phyloP scores from a whole-genome alignment of 2,329 filamentous ascomycete genomes.

The Mollisia scopiformis region DNA sequence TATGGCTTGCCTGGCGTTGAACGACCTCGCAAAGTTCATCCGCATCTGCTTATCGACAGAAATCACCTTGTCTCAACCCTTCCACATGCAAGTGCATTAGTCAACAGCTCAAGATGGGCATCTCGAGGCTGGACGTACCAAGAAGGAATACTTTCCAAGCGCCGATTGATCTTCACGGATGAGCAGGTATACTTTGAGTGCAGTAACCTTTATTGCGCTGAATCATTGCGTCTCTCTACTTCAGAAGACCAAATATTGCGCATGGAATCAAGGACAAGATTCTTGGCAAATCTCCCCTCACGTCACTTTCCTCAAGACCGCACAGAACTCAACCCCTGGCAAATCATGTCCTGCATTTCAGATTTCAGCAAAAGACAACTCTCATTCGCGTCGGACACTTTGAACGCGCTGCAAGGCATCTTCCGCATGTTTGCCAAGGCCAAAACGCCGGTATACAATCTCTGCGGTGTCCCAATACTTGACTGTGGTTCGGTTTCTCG shows the following conservation, averaged over 20 bases:
- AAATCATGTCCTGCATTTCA: background rate
- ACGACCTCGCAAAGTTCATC: background rate
- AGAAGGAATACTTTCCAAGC: slow-evolving; percentile 32
- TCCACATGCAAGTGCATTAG: background rate
- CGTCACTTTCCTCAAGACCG: background rate
- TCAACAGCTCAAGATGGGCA: slow-evolving; percentile 18
- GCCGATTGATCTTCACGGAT: slow-evolving; percentile 33
- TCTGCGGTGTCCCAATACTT: background rate
- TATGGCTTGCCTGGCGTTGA: slow-evolving; percentile 29
- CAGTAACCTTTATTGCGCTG: background rate
- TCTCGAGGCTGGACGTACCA: slow-evolving; percentile 40
- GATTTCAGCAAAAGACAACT: background rate
- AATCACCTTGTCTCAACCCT: slow-evolving; percentile 5
- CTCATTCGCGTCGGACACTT: background rate
- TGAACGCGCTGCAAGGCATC: background rate
- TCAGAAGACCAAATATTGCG: too few relatives aligned
- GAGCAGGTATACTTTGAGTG: slow-evolving; percentile 22
- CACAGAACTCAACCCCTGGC: background rate
- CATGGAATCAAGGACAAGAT: background rate
- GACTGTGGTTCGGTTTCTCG: background rate
- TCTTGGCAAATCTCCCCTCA: background rate
- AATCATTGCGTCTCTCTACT: too few relatives aligned
- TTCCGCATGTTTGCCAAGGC: background rate
- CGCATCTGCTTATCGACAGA: background rate
- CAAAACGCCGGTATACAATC: background rate